Evolutionary conservation across 2,329 filamentous ascomycete species (phyloP).

Genomic region (Pseudogymnoascus verrucosus): DNA sequence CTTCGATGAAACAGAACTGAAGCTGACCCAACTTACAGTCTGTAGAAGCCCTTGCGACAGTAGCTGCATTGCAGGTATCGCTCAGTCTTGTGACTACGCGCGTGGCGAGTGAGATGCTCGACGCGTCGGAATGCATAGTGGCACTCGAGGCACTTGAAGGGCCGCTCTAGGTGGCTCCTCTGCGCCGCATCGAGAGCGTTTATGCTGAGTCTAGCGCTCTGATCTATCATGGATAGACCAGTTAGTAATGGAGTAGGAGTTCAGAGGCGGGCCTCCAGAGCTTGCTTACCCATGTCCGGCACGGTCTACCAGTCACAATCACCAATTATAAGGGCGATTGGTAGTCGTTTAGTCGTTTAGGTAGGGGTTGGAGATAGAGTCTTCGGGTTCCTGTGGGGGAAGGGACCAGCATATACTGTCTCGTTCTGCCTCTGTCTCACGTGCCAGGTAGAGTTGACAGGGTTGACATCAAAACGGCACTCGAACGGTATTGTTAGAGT

Average conservation of each 20-base stretch:
- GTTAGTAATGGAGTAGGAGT: background rate
- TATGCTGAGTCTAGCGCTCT: background rate
- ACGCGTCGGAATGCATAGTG: conserved; percentile 18
- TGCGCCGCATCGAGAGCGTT: conserved; percentile 1
- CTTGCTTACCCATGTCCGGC: background rate
- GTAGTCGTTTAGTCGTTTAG: background rate
- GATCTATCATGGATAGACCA: background rate
- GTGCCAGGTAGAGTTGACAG: background rate
- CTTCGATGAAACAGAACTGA: background rate
- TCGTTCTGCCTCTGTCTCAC: background rate
- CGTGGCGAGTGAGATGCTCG: conserved; percentile 21
- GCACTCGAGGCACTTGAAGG: conserved; percentile 17
- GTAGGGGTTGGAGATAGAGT: background rate
- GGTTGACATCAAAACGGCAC: background rate
- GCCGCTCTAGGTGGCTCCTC: background rate
- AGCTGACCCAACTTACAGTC: conserved; percentile 14
- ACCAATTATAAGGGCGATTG: background rate
- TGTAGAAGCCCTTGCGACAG: conserved; percentile 21
- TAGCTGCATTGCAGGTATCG: conserved; percentile 18
- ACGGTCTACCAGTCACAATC: background rate
- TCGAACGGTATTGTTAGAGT: background rate
- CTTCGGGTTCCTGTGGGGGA: background rate
- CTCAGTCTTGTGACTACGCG: conserved; percentile 19
- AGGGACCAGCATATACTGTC: background rate
- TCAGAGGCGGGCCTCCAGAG: background rate